These are phyloP conservation scores for Heterobasidion parviporum DNA, from an alignment of 1,284 basidiomycete species.

Conservation along the genomic window DNA sequence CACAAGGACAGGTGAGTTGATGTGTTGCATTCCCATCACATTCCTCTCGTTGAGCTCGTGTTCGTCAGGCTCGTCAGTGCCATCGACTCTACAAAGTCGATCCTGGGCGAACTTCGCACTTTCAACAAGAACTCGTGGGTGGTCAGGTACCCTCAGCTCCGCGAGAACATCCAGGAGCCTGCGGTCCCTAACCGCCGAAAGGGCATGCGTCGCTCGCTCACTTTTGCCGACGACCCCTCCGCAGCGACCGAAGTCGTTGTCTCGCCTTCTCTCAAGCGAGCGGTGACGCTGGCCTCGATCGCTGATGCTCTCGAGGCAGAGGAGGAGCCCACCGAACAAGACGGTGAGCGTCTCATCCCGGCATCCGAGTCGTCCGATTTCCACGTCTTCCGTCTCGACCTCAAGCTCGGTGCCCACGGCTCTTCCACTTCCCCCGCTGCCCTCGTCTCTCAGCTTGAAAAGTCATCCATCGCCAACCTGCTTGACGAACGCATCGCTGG, in stretches of 20 bases:
- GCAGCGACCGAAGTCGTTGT: slow-evolving; percentile 63
- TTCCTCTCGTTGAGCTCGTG: too few species aligned
- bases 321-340: slow-evolving; percentile 21
- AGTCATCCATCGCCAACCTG: slow-evolving; percentile 87
- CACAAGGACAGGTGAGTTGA: slow-evolving; percentile 57
- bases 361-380: slow-evolving; percentile 49
- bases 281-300: slow-evolving; percentile 48
- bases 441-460: slow-evolving; percentile 88
- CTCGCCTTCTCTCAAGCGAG: slow-evolving; percentile 41
- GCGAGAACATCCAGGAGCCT: slow-evolving; percentile 25
- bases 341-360: slow-evolving; percentile 34
- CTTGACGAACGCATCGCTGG: slow-evolving; percentile 81
- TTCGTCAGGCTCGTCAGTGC: slow-evolving; percentile 62
- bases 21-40: not conserved
- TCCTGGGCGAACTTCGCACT: slow-evolving; percentile 66
- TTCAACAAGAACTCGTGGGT: slow-evolving; percentile 88
- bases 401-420: slow-evolving; percentile 78
- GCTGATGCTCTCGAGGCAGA: slow-evolving; percentile 31
- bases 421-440: slow-evolving; percentile 66
- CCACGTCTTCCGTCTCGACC: slow-evolving; percentile 84
- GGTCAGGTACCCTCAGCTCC: slow-evolving; percentile 76
- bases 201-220: slow-evolving; percentile 56
- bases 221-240: slow-evolving; percentile 76
- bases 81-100: slow-evolving; percentile 61
- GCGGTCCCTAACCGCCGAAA: slow-evolving; percentile 26